Evolutionary conservation across 139 green algal genomes (phyloP).

Genomic region (Tetratostichococcus sp.): DNA sequence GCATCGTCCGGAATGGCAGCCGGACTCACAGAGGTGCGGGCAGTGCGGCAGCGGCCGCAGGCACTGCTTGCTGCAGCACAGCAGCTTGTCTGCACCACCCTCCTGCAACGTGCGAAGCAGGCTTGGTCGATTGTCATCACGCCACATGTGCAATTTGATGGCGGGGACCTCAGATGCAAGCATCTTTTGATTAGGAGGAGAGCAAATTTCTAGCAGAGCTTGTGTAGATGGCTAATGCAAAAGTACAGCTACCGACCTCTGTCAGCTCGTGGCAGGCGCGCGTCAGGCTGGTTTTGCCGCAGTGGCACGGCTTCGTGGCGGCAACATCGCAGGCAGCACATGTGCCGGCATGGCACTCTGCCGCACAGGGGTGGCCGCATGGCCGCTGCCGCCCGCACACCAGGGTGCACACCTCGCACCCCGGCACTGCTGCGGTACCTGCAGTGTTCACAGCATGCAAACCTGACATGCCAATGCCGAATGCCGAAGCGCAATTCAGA

Average conservation of each 20-base stretch:
- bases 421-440: background rate
- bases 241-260: slow-evolving; percentile 8
- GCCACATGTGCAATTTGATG: background rate
- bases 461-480: background rate
- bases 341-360: slow-evolving; percentile 45
- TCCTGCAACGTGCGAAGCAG: no score
- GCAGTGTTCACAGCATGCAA: background rate
- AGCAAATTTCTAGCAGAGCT: no score
- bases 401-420: slow-evolving; percentile 44
- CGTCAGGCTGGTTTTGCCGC: slow-evolving; percentile 55
- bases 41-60: slow-evolving; percentile 48
- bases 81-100: background rate
- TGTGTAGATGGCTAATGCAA: no score
- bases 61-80: slow-evolving; percentile 62
- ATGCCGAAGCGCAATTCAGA: no score
- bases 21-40: slow-evolving; percentile 50
- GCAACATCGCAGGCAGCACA: slow-evolving; percentile 35
- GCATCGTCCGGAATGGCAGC: slow-evolving; percentile 63
- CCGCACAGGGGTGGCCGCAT: slow-evolving; percentile 58
- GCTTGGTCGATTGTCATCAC: no score
- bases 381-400: slow-evolving; percentile 30
- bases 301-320: slow-evolving; percentile 40
- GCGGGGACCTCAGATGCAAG: no score
- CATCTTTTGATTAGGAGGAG: no score
- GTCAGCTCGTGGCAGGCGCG: slow-evolving; percentile 42